A percentile compares a stretch with the other conserved stretches of the same genome.
phyloP scores from a whole-genome alignment of 495 filamentous ascomycete genomes.

The Choiromyces venosus region DNA sequence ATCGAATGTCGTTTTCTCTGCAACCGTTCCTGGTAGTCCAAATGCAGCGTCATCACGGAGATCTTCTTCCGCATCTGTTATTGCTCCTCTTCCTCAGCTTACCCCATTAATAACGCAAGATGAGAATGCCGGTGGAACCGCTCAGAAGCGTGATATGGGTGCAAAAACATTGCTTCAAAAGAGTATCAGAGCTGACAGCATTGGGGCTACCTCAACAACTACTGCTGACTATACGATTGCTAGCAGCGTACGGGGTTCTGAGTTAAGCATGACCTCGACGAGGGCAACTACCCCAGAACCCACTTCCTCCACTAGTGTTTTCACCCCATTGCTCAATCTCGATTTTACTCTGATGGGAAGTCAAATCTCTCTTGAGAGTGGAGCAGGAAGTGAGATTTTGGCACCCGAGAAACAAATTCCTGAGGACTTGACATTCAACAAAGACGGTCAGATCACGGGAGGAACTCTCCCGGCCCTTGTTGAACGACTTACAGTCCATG shows the following conservation, averaged over 20 bases:
- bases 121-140: slow-evolving; percentile 13
- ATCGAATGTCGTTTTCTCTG: not conserved
- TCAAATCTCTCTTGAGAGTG: slow-evolving; percentile 41
- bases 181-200: slow-evolving; percentile 45
- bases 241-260: slow-evolving; percentile 69
- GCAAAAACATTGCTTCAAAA: slow-evolving; percentile 25
- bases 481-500: slow-evolving; percentile 86
- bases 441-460: slow-evolving; percentile 89
- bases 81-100: slow-evolving; percentile 42
- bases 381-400: slow-evolving; percentile 47
- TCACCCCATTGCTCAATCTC: slow-evolving; percentile 33
- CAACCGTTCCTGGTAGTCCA: not conserved
- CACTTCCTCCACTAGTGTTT: slow-evolving; percentile 34
- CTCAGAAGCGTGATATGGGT: slow-evolving; percentile 17
- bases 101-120: slow-evolving; percentile 36
- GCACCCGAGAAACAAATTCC: slow-evolving; percentile 82
- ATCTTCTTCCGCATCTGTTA: slow-evolving; percentile 34
- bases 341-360: slow-evolving; percentile 34
- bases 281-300: slow-evolving; percentile 82
- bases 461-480: slow-evolving; percentile 87
- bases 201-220: slow-evolving; percentile 51
- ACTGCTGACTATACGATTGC: slow-evolving; percentile 68
- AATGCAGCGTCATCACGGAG: slow-evolving; percentile 16
- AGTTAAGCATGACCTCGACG: slow-evolving; percentile 76
- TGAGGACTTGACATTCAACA: slow-evolving; percentile 85